phyloP scores from a whole-genome alignment of 2,329 filamentous ascomycete genomes.

The Trichoderma oligosporum region DNA sequence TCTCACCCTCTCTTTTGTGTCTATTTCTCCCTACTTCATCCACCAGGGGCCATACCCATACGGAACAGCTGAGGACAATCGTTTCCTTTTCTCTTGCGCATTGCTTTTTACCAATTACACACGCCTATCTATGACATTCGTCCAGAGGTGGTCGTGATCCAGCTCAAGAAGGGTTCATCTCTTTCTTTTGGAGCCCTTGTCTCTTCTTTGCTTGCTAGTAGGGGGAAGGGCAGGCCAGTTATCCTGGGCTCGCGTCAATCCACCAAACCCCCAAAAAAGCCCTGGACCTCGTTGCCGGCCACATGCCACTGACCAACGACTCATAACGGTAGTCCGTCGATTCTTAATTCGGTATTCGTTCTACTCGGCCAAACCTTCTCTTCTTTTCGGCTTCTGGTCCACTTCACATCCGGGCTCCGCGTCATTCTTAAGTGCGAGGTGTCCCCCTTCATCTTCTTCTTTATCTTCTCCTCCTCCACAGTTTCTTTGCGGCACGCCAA shows the following conservation, averaged over 20 bases:
- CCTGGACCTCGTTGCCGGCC: conserved; percentile 18
- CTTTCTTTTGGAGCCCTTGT: not conserved
- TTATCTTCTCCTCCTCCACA: too few species aligned
- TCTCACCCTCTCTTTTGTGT: not conserved
- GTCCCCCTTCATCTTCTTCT: not conserved
- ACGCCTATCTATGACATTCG: not conserved
- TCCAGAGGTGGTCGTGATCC: not conserved
- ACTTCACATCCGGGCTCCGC: conserved; percentile 10
- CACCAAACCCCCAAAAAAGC: conserved; percentile 8
- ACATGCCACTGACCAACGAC: conserved; percentile 15
- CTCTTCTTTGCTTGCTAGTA: conserved; percentile 9
- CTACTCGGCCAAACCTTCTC: not conserved
- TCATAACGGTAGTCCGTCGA: conserved; percentile 9
- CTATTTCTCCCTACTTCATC: not conserved
- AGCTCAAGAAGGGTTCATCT: not conserved
- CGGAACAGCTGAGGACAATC: not conserved
- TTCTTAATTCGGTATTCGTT: conserved; percentile 9
- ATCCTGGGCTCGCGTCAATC: conserved; percentile 15
- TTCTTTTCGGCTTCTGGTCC: conserved; percentile 1
- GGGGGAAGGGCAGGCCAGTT: conserved; percentile 5
- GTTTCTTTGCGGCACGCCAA: not conserved
- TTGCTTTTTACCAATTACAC: not conserved
- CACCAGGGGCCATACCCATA: not conserved
- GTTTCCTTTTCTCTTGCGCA: not conserved
- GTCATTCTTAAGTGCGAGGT: conserved; percentile 9